Evolutionary conservation across 2,329 filamentous ascomycete species (phyloP).

Genomic region (Pseudocercospora eumusae): DNA sequence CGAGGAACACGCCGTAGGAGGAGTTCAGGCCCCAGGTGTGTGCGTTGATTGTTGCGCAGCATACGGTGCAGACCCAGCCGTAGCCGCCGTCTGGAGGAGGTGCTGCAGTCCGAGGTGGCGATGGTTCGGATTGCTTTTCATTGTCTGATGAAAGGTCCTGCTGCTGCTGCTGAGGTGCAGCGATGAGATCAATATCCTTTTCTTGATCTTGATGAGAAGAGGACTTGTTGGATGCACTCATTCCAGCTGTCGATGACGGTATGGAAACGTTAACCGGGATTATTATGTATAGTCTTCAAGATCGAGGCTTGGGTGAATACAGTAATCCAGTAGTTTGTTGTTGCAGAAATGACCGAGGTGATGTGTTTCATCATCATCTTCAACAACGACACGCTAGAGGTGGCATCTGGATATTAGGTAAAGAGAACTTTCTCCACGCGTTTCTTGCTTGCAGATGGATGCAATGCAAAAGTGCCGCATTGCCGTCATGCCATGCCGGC

Average conservation of each 20-base stretch:
- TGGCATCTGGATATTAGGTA: neutral
- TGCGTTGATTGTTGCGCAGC: slow-evolving; percentile 47
- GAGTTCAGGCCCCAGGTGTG: slow-evolving; percentile 49
- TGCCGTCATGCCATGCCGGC: slow-evolving; percentile 5
- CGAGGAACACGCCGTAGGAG: slow-evolving; percentile 71
- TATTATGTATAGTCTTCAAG: neutral
- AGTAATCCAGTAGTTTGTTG: too few relatives aligned
- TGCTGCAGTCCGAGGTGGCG: neutral
- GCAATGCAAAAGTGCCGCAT: slow-evolving; percentile 6
- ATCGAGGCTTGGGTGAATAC: neutral
- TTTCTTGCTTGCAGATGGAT: neutral
- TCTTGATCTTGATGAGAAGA: slow-evolving; percentile 1
- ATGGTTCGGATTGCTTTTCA: slow-evolving; percentile 5
- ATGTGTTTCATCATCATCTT: neutral
- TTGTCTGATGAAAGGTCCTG: neutral
- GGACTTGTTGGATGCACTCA: slow-evolving; percentile 5
- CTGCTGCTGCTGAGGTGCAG: neutral
- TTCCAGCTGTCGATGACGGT: neutral
- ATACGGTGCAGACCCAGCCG: slow-evolving; percentile 57
- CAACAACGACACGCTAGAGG: neutral
- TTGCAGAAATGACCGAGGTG: too few relatives aligned
- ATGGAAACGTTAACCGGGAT: neutral
- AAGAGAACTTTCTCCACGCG: neutral
- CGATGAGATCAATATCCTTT: neutral
- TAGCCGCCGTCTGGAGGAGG: slow-evolving; percentile 57